Evolutionary conservation across 768 basidiomycete genomes (phyloP), one percentile per base, ranked within the genome.

Genomic region (Rhodosporidiobolus sp.): DNA sequence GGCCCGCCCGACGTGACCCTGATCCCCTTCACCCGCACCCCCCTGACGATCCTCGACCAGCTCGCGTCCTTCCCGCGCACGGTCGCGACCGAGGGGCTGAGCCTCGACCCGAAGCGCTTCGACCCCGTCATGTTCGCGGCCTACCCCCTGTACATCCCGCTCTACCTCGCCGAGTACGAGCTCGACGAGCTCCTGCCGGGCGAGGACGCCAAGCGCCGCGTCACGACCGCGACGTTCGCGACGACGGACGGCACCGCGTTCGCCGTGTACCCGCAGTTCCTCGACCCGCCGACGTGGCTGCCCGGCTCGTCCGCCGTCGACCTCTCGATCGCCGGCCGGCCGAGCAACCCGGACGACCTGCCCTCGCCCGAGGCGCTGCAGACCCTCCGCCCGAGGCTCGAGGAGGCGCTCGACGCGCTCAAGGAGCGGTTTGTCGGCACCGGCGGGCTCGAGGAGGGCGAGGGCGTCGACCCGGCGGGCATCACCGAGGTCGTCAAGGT

Each of bases 131-230:
- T 73, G 28, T 65, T 65, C 19, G 67, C 67, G 3, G 61, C 50
- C 19, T 69, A 69, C 49, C 67, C 72, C 10, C 4, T 62, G 3
- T 69, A 61, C 38, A 32, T 73, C 7, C 72, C 72, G 19, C 26
- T 69, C 28, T 73, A 69, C 43, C 55, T 73, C 2, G 72, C 67
- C 34, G 72, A 73, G 60, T 73, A 50, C 16, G 72, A 65, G 54
- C 28, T 69, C 30, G 50, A 52, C 34, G 67, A 62, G 14, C 30
- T 14, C 22, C 3, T 16, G 22, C 16, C 16, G 17, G 46, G 32
- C 34, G 64, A 52, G 17, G 59, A 55, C 35, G 55, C 63, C 61
- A 30, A 12, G 60, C 49, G 55, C 10, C n/a, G 55, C n/a, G 70
- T 72, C 2, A 72, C 70, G 59, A 67, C 70, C 19, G 70, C 58